Conservation (phyloP, 1,139 yeast species). For the Eremothecium sinecaudum region DNA sequence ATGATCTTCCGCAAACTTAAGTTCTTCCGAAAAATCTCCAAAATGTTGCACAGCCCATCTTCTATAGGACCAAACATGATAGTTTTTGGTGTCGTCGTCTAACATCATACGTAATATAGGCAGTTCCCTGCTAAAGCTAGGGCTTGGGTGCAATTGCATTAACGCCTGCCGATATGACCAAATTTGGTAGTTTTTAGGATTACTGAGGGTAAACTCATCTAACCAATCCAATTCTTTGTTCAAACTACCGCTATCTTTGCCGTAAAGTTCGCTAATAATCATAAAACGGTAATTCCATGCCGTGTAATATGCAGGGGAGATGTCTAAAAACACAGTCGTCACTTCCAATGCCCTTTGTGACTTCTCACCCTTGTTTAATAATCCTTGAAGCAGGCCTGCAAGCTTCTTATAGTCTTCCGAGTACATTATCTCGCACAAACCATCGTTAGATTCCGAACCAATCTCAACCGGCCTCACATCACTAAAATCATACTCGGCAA, state of each 20-base stretch:
- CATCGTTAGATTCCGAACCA: conserved; percentile 33
- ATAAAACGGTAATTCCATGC: conserved; percentile 75
- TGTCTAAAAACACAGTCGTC: conserved; percentile 51
- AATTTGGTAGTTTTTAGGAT: conserved; percentile 88
- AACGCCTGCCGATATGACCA: conserved; percentile 83
- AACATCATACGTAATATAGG: conserved; percentile 60
- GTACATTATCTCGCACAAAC: conserved; percentile 70
- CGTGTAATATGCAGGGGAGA: conserved; percentile 85
- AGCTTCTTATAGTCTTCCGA: conserved; percentile 55
- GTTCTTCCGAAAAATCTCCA: conserved; percentile 42
- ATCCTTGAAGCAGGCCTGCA: conserved; percentile 54
- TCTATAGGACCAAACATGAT: conserved; percentile 92
- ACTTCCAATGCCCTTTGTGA: conserved; percentile 63
- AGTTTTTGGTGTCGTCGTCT: conserved; percentile 74
- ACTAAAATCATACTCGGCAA: conserved; percentile 10
- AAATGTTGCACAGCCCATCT: conserved; percentile 66
- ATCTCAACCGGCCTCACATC: conserved; percentile 22
- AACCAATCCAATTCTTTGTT: conserved; percentile 63
- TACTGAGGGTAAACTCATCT: conserved; percentile 60
- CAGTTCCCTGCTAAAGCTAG: conserved; percentile 46
- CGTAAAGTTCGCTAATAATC: conserved; percentile 37
- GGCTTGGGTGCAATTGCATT: conserved; percentile 33
- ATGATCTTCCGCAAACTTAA: conserved; percentile 42
- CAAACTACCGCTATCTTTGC: conserved; percentile 24
- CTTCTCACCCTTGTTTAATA: conserved; percentile 52